Evolutionary conservation across 177 flowering plant species (phyloP), one percentile per base, ranked within the genome.

Genomic region (Vitis hybrid): DNA sequence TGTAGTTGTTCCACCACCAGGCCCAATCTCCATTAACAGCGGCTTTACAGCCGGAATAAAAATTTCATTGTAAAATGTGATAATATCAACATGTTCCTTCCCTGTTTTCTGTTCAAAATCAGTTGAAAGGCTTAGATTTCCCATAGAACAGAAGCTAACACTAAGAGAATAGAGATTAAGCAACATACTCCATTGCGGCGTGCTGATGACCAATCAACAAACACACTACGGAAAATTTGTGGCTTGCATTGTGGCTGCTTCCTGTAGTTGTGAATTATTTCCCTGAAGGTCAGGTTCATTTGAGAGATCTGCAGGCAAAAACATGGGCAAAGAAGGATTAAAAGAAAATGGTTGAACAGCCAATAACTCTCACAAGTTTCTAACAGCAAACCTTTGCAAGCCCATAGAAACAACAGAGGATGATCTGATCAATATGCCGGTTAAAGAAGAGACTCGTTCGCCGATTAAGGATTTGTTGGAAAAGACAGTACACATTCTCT

Each of bases 171-270:
- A 54, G 6, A 66, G 51, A 65, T 21, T 51, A 39, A 69, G 48
- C 59, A 70, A 77, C 75, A 59, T 89, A 94, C 99, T 87, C 89
- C 97, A 82, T 71, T 82, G 60, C 75, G 85, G 34, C 86, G 87
- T 52, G 88, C 76, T 65, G 89, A 80, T 59, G 91, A 77, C 83
- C 92, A 78, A 74, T 88, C 94, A 74, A 96, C 88, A 86, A 83
- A 92, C 17, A 96, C 97, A 78, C 84, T 87, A 26, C 92, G 93
- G 60, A 92, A 92, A 69, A 96, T 97, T 79, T 88, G 96, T 57
- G 96, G 89, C 80, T 91, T 94, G 75, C 96, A 90, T 12, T 94
- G 96, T 51, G 98, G 97, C 74, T 94, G 98, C 80, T 91, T 96
- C 72, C 89, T 80, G 63, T 94, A 96, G 84, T 94, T 89, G 84